Base-by-base conservation (phyloP, 148 eudicot species). In the Camellia sinensis region DNA sequence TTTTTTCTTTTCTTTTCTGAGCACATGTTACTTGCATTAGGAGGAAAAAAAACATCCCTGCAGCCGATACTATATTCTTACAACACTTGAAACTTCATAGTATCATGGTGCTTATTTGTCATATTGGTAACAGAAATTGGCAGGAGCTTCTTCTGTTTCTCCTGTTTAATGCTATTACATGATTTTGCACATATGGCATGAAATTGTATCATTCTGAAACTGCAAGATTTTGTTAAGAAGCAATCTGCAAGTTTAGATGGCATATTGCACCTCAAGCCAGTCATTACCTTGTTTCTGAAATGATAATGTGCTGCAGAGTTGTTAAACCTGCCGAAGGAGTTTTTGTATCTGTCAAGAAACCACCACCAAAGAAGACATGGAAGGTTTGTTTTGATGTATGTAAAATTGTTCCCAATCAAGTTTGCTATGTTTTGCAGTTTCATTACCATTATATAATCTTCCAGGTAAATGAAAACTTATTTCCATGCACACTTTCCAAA, bases 381-480 rank as follows among this genome's bases (percentile, higher is more conserved):
- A 96, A 97, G 98, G 99, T 97, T 73, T 72, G 86, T 29, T 77
- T 70, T 79, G 79, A 57, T 83, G 67, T 48, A 29, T 80, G 80
- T 65, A 14, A 82, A 22, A 61, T 63, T 78, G 61, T 48, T 62
- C 53, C 40, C 57, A 67, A 29, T 44, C 21, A 7, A 43, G 43
- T 70, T 61, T 69, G 66, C 8, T 60, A 46, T 61, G n/a, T 10
- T 50, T 12, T 66, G 13, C 45, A 4, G 44, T n/a, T 76, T 67
- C 22, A 3, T 2, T 29, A 53, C 52, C 70, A 29, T 76, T 71
- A 14, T n/a, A 75, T 64, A 61, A 83, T 80, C 67, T 46, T 80
- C 50, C 85, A 97, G 99, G 99, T 97, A 21, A 97, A 86, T 80
- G 99, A 96, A 74, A 97, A 85, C 85, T 86, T 97, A 71, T 92